Conservation (phyloP, 495 filamentous ascomycete genomes). For the Immersiella caudata region DNA sequence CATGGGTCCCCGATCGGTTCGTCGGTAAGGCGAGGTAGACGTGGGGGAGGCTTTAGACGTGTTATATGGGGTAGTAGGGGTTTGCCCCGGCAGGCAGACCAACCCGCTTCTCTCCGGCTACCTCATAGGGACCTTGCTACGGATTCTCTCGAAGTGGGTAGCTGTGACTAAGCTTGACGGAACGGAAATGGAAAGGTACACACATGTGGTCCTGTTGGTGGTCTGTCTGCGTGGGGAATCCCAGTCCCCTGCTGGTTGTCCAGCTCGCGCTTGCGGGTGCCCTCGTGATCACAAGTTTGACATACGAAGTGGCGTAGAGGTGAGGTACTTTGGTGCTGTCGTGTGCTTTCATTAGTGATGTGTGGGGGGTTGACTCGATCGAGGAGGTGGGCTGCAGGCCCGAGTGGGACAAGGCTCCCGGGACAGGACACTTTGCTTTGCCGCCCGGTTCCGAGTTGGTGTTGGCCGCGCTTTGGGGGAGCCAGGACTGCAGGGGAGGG, state of each 20-base stretch:
- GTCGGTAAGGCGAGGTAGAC: slow-evolving; percentile 1
- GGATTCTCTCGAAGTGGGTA: neutral
- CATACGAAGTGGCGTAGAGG: neutral
- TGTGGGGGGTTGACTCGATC: neutral
- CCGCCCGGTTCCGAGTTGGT: no score
- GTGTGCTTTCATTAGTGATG: neutral
- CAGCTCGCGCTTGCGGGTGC: neutral
- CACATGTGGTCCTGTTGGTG: neutral
- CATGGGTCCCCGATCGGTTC: slow-evolving; percentile 1
- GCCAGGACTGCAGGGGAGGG: no score
- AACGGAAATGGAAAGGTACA: neutral
- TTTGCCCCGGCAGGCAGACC: neutral
- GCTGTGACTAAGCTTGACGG: neutral
- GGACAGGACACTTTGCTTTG: no score
- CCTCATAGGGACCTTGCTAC: neutral
- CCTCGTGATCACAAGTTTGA: neutral
- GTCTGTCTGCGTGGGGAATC: neutral
- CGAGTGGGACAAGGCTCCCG: no score
- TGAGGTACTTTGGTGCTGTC: neutral
- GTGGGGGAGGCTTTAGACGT: neutral
- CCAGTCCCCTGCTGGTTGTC: neutral
- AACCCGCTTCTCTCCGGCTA: neutral
- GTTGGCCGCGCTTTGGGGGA: no score
- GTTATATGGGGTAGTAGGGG: neutral
- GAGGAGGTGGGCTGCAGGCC: neutral